Percentiles rank a stretch among this genome's conserved stretches.
Evolutionary conservation across 2,329 filamentous ascomycete genomes (phyloP).

Genomic region (Arthrobotrys conoides): DNA sequence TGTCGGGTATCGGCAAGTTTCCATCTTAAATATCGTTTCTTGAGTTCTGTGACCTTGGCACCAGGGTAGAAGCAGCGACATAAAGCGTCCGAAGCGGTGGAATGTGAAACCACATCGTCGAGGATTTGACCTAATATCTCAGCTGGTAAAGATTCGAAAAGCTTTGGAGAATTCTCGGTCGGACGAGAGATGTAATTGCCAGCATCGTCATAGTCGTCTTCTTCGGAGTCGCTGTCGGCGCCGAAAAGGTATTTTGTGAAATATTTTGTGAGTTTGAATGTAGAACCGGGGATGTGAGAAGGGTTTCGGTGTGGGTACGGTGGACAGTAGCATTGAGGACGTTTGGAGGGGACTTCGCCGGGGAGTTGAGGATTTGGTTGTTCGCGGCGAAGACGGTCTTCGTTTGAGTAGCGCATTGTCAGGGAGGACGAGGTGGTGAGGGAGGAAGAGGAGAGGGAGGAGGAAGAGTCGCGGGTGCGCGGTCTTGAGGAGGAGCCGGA

Average conservation of each 20-base stretch:
- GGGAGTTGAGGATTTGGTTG: constrained; percentile 58
- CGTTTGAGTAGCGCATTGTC: constrained; percentile 57
- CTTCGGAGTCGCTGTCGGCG: constrained; percentile 51
- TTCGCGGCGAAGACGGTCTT: constrained; percentile 54
- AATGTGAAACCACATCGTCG: constrained; percentile 47
- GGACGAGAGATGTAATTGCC: constrained; percentile 58
- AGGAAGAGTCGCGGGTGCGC: constrained; percentile 35
- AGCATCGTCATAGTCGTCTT: constrained; percentile 58
- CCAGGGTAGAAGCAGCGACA: constrained; percentile 58
- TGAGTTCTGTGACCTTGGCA: constrained; percentile 54
- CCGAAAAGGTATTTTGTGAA: constrained; percentile 60
- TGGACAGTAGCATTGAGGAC: constrained; percentile 58
- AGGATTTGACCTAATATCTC: constrained; percentile 57
- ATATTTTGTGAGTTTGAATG: constrained; percentile 59
- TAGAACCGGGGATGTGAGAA: constrained; percentile 36
- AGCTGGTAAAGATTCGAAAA: constrained; percentile 42
- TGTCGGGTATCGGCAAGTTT: constrained; percentile 49
- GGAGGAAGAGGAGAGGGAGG: constrained; percentile 23
- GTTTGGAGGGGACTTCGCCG: constrained; percentile 56
- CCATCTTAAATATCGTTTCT: constrained; percentile 51
- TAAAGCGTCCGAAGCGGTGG: constrained; percentile 51
- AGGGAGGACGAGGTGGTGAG: constrained; percentile 2
- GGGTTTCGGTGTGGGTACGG: constrained; percentile 55
- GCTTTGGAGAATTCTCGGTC: constrained; percentile 49
- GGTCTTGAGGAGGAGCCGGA: constrained; percentile 6